Evolutionary conservation across 768 basidiomycete genomes (phyloP).

Genomic region (Lactarius tabidus): DNA sequence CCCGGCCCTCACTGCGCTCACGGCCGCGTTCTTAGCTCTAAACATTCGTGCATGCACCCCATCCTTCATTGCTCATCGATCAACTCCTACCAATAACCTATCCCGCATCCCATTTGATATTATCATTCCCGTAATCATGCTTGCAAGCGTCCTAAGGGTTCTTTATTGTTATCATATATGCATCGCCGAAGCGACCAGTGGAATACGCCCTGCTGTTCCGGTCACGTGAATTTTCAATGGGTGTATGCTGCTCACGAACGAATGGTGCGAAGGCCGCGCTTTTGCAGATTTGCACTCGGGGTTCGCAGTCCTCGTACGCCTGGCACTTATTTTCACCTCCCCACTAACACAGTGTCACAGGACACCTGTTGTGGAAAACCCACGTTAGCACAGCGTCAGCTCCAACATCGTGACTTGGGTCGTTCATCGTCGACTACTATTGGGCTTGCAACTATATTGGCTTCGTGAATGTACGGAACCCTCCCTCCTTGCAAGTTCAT

Average conservation of each 20-base stretch:
- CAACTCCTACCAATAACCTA: slow-evolving; percentile 30
- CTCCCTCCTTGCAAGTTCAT: too few relatives aligned
- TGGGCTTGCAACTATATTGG: too few relatives aligned
- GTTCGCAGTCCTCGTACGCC: slow-evolving; percentile 47
- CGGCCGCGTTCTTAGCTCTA: slow-evolving; percentile 53
- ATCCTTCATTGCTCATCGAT: slow-evolving; percentile 25
- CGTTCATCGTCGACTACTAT: too few relatives aligned
- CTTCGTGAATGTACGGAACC: too few relatives aligned
- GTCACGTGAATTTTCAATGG: too few relatives aligned
- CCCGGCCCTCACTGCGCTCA: slow-evolving; percentile 41
- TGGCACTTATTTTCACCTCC: too few relatives aligned
- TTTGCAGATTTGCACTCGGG: slow-evolving; percentile 54
- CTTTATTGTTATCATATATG: slow-evolving; percentile 53
- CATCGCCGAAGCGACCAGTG: slow-evolving; percentile 40
- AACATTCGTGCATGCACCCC: slow-evolving; percentile 38
- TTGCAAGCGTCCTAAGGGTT: slow-evolving; percentile 73
- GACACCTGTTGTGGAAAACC: too few relatives aligned
- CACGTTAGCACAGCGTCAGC: too few relatives aligned
- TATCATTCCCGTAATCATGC: slow-evolving; percentile 45
- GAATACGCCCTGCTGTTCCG: slow-evolving; percentile 45
- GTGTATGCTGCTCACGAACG: too few relatives aligned
- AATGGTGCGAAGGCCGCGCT: slow-evolving; percentile 38
- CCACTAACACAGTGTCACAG: too few relatives aligned
- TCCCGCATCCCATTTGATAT: slow-evolving; percentile 55
- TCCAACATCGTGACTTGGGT: too few relatives aligned